A percentile compares a stretch with the other conserved stretches of the same genome.
Evolutionary conservation across 306 rosid genomes (phyloP).

Genomic region (Astragalus membranaceus): DNA sequence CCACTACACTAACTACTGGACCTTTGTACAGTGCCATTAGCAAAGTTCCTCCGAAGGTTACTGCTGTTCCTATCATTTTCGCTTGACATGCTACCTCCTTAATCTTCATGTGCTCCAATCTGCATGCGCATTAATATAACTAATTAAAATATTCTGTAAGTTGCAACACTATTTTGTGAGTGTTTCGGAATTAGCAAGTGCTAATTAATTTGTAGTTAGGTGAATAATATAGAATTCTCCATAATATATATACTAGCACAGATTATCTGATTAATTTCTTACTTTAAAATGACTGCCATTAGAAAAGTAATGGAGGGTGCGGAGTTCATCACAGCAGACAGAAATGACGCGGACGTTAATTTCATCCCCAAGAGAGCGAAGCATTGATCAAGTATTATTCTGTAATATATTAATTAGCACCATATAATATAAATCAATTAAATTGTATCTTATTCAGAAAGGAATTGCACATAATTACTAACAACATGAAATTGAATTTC

Average conservation of each 20-base stretch:
- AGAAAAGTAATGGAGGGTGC: slow-evolving; percentile 41
- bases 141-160: neutral
- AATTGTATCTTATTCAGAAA: neutral
- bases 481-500: neutral
- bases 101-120: slow-evolving; percentile 60
- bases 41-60: slow-evolving; percentile 75
- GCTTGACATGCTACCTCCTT: slow-evolving; percentile 57
- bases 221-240: no score
- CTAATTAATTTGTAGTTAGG: neutral
- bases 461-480: neutral
- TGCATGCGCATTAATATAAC: neutral
- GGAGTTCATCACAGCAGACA: slow-evolving; percentile 40
- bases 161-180: no score
- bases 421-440: neutral
- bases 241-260: no score
- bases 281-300: slow-evolving; percentile 35
- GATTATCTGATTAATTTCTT: neutral
- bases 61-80: slow-evolving; percentile 60
- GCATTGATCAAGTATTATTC: slow-evolving; percentile 43
- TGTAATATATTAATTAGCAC: neutral
- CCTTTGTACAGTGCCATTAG: slow-evolving; percentile 80
- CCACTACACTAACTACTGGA: slow-evolving; percentile 29
- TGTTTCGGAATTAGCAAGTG: neutral
- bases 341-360: slow-evolving; percentile 36
- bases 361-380: slow-evolving; percentile 30